Evolutionary conservation across 2,329 filamentous ascomycete species (phyloP).

Genomic region (Conoideocrella luteorostrata): DNA sequence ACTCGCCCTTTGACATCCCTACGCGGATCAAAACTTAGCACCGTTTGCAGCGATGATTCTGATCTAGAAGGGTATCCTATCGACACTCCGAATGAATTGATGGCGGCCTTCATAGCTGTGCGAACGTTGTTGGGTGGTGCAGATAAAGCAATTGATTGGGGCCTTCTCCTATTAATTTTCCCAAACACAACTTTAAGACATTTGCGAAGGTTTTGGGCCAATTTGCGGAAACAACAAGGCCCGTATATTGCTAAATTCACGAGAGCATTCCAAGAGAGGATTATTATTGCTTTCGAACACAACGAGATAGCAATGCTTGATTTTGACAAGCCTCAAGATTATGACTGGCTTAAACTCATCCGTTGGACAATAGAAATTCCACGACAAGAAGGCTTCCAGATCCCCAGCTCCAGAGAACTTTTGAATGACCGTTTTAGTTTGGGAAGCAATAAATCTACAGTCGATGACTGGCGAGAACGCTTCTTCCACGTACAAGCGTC

Average conservation of each 20-base stretch:
- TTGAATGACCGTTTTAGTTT: slow-evolving; percentile 39
- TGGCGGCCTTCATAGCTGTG: slow-evolving; percentile 53
- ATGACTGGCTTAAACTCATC: slow-evolving; percentile 63
- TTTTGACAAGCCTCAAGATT: slow-evolving; percentile 55
- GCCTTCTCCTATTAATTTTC: slow-evolving; percentile 49
- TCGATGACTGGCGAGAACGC: slow-evolving; percentile 47
- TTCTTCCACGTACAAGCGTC: slow-evolving; percentile 49
- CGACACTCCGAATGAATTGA: slow-evolving; percentile 27
- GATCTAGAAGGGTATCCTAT: slow-evolving; percentile 6
- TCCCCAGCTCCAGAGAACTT: slow-evolving; percentile 40
- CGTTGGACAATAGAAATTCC: slow-evolving; percentile 57
- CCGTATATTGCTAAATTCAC: slow-evolving; percentile 48
- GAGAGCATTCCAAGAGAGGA: slow-evolving; percentile 57
- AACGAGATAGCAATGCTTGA: slow-evolving; percentile 56
- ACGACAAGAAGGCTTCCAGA: slow-evolving; percentile 35
- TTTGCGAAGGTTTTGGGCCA: slow-evolving; percentile 50
- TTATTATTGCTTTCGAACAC: slow-evolving; percentile 59
- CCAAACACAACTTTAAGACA: slow-evolving; percentile 44
- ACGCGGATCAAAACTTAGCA: background rate
- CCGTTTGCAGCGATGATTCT: background rate
- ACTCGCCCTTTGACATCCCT: slow-evolving; percentile 24
- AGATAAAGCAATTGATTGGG: slow-evolving; percentile 55
- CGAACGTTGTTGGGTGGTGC: slow-evolving; percentile 54
- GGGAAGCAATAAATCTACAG: slow-evolving; percentile 24
- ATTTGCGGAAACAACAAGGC: slow-evolving; percentile 42